Evolutionary conservation across 164 flowering plant species (phyloP).

Genomic region (Vitis rotundifolia): DNA sequence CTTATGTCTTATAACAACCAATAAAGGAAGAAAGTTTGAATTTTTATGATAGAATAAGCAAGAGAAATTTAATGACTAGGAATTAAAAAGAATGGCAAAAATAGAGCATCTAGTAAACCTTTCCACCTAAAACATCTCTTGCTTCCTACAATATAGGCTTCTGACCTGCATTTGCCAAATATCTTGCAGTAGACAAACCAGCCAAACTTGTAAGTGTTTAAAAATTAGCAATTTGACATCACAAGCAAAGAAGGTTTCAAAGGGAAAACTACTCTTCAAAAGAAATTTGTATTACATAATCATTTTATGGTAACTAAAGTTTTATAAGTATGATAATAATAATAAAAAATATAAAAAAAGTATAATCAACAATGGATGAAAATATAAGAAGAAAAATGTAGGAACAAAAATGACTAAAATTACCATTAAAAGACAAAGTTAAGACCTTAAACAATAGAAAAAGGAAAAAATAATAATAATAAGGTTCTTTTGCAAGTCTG

Average conservation of each 20-base stretch:
- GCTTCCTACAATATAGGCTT: conserved; percentile 87
- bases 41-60: too few species aligned
- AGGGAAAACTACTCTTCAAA: neutral
- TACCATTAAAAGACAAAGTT: neutral
- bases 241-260: neutral
- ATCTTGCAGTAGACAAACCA: conserved; percentile 94
- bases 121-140: conserved; percentile 98
- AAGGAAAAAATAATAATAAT: neutral
- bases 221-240: neutral
- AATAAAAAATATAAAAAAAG: too few species aligned
- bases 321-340: neutral
- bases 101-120: conserved; percentile 50
- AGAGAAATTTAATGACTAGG: too few species aligned
- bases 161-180: conserved; percentile 99
- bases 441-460: neutral
- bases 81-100: too few species aligned
- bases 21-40: too few species aligned
- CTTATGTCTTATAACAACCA: too few species aligned
- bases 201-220: conserved; percentile 72
- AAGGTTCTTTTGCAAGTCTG: neutral
- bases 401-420: neutral
- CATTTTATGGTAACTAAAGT: neutral
- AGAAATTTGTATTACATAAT: neutral
- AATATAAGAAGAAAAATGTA: neutral
- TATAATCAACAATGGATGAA: neutral